Evolutionary conservation across 352 stramenopile species (phyloP).

Genomic region (Peronospora tabacina): DNA sequence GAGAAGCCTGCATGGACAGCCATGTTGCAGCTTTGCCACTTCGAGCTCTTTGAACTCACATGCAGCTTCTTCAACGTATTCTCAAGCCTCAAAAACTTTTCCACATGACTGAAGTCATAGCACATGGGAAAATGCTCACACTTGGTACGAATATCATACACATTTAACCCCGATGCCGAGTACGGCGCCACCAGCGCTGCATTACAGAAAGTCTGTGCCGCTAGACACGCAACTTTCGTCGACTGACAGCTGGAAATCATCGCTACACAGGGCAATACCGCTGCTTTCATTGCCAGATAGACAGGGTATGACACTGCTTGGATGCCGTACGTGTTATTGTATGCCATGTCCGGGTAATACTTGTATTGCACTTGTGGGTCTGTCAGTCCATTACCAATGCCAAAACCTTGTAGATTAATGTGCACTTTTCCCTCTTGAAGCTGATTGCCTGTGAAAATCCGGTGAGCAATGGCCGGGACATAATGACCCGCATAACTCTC

Average conservation of each 20-base stretch:
- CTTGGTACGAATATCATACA: constrained; percentile 89
- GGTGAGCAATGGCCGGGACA: constrained; percentile 74
- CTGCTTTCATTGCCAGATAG: constrained; percentile 63
- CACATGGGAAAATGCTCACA: constrained; percentile 89
- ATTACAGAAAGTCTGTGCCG: constrained; percentile 88
- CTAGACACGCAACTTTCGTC: constrained; percentile 62
- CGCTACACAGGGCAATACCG: constrained; percentile 45
- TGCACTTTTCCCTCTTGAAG: constrained; percentile 37
- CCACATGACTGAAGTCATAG: constrained; percentile 92
- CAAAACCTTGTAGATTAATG: constrained; percentile 90
- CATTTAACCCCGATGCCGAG: constrained; percentile 46
- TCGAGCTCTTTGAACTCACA: constrained; percentile 65
- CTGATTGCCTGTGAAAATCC: constrained; percentile 72
- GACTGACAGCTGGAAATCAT: constrained; percentile 87
- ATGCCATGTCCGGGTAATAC: constrained; percentile 83
- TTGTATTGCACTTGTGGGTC: constrained; percentile 88
- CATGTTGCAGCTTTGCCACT: constrained; percentile 93
- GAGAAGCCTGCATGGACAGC: constrained; percentile 91
- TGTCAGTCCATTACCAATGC: constrained; percentile 95
- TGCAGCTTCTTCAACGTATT: constrained; percentile 84
- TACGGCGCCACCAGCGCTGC: constrained; percentile 61
- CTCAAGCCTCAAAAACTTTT: constrained; percentile 81
- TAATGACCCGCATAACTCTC: constrained; percentile 94
- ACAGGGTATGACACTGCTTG: constrained; percentile 53
- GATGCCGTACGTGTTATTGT: constrained; percentile 86